These are phyloP conservation scores for Nicotiana attenuata DNA, from an alignment of 257 asterid genomes.

Conservation along the genomic window DNA sequence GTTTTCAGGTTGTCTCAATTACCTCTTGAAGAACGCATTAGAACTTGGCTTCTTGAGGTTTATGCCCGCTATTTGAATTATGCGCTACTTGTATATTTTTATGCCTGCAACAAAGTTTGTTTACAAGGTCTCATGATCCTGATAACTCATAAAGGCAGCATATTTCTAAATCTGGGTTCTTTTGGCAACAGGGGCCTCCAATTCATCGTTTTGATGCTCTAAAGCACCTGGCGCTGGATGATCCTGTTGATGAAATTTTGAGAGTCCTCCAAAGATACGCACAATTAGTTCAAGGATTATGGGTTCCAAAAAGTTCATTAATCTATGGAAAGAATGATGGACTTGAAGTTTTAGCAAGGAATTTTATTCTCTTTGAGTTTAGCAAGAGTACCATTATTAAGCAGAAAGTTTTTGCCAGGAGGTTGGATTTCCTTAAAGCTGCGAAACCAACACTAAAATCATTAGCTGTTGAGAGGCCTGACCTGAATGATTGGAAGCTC, in stretches of 20 bases:
- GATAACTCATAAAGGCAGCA: neutral
- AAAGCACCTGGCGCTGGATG: constrained; percentile 66
- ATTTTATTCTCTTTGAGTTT: constrained; percentile 55
- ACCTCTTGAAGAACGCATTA: constrained; percentile 69
- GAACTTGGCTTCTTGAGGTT: constrained; percentile 64
- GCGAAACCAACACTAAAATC: constrained; percentile 42
- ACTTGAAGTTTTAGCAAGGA: constrained; percentile 40
- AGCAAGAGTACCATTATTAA: constrained; percentile 45
- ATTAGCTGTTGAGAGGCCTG: constrained; percentile 51
- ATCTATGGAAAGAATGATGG: constrained; percentile 38
- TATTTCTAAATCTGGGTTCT: constrained; percentile 21
- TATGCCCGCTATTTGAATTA: constrained; percentile 11
- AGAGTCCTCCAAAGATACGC: constrained; percentile 57
- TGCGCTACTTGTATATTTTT: neutral
- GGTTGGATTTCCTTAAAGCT: constrained; percentile 19
- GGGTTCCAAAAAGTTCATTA: constrained; percentile 66
- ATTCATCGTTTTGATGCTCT: constrained; percentile 67
- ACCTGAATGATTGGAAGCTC: constrained; percentile 69
- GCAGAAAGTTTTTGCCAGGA: constrained; percentile 22
- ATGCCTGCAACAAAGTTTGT: neutral
- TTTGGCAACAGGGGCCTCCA: constrained; percentile 59
- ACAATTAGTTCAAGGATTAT: constrained; percentile 79
- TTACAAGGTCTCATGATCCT: neutral
- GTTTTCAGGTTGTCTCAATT: constrained; percentile 54
- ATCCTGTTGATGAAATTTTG: constrained; percentile 54